phyloP scores from a whole-genome alignment of 164 flowering plant species.

The Vitis cinerea region DNA sequence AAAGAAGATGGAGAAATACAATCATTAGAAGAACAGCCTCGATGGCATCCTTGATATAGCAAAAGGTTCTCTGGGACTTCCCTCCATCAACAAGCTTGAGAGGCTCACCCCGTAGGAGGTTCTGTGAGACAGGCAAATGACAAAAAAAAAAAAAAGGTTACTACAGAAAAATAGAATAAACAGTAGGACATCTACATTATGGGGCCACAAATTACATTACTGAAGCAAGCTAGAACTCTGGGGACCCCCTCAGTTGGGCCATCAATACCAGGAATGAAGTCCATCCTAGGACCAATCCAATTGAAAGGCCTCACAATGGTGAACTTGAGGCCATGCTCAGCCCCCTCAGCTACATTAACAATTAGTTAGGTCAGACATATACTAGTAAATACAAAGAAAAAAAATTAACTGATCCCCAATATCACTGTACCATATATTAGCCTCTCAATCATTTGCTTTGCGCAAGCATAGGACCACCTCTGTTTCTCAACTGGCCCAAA shows the following conservation, averaged over 20 bases:
- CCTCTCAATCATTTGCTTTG: constrained; percentile 90
- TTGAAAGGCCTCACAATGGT: constrained; percentile 86
- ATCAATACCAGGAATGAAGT: constrained; percentile 89
- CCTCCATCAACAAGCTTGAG: constrained; percentile 79
- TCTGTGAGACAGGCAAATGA: constrained; percentile 21
- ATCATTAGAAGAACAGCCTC: constrained; percentile 74
- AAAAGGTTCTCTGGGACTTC: constrained; percentile 63
- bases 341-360: constrained; percentile 59
- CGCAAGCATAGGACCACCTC: constrained; percentile 97
- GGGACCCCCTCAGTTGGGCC: constrained; percentile 94
- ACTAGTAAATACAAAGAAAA: not conserved
- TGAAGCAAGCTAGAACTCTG: constrained; percentile 85
- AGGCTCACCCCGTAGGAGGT: constrained; percentile 57
- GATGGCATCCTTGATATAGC: constrained; percentile 70
- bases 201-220: constrained; percentile 53
- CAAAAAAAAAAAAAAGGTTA: not conserved
- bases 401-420: not conserved
- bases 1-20: constrained; percentile 21
- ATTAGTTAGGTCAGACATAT: not conserved
- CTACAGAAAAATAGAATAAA: not conserved
- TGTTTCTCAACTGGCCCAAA: constrained; percentile 87
- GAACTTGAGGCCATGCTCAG: constrained; percentile 72
- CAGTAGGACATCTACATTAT: not conserved
- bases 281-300: constrained; percentile 95
- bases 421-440: constrained; percentile 60